Conservation (phyloP, 1,284 basidiomycete species). For the Abortiporus biennis region DNA sequence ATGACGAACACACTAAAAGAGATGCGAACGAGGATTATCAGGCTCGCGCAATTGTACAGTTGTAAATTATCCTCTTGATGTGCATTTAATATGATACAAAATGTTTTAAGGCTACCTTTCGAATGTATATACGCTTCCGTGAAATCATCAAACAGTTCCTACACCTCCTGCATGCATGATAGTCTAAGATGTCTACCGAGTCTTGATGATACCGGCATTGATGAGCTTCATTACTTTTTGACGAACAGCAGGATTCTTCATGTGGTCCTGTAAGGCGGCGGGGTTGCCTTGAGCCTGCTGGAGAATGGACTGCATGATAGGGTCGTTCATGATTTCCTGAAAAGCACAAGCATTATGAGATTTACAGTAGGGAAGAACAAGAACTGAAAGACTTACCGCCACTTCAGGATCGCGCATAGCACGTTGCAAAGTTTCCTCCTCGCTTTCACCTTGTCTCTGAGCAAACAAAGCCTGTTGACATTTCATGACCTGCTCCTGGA, state of each 20-base stretch:
- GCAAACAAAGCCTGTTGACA: conserved; percentile 76
- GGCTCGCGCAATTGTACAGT: no score
- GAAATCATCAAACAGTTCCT: no score
- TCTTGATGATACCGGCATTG: conserved; percentile 89
- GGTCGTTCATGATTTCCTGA: conserved; percentile 80
- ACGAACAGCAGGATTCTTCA: conserved; percentile 88
- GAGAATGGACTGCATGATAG: conserved; percentile 90
- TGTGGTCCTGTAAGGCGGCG: conserved; percentile 88
- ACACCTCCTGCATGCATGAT: no score
- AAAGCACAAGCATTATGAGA: conserved; percentile 6
- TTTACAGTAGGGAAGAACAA: neutral
- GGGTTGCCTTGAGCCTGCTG: conserved; percentile 94
- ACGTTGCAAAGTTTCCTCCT: conserved; percentile 88
- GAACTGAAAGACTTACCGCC: conserved; percentile 47
- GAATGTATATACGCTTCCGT: no score
- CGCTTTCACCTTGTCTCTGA: conserved; percentile 83
- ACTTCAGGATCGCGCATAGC: conserved; percentile 98
- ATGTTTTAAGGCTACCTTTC: no score
- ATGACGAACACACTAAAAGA: conserved; percentile 13
- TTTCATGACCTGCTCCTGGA: conserved; percentile 75
- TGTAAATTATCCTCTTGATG: no score
- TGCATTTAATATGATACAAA: no score
- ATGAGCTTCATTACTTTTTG: conserved; percentile 90
- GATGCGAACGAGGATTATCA: no score
- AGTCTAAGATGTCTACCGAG: no score